These are phyloP conservation scores for Macadamia tetraphylla DNA, from an alignment of 164 flowering plant genomes.

Conservation along the genomic window DNA sequence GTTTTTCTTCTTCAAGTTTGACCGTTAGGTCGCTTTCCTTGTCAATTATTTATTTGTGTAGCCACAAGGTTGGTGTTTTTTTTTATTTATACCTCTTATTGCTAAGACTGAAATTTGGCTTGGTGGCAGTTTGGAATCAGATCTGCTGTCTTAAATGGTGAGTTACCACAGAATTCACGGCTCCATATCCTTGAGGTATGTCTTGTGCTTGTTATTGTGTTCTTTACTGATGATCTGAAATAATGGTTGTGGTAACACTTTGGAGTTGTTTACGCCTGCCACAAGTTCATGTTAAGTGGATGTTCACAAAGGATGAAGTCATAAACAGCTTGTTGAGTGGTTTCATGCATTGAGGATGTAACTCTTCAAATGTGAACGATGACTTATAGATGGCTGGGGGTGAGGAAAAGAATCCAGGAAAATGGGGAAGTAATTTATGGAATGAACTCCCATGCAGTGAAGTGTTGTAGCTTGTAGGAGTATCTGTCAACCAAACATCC, in stretches of 20 bases:
- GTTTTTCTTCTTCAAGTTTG: no score
- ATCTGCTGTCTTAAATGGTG: conserved; percentile 87
- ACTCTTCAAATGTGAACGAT: no score
- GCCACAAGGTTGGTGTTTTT: neutral
- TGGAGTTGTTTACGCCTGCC: neutral
- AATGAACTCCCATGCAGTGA: no score
- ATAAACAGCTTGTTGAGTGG: no score
- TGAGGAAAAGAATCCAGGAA: no score
- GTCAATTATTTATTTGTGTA: neutral
- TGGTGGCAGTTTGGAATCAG: conserved; percentile 77
- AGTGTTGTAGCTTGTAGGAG: no score
- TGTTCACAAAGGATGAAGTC: no score
- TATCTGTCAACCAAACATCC: no score
- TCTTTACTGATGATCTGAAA: neutral
- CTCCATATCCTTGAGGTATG: conserved; percentile 92
- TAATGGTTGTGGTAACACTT: neutral
- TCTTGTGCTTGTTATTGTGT: neutral
- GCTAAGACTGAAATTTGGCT: neutral
- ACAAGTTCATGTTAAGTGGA: no score
- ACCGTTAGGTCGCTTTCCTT: neutral
- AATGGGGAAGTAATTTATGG: no score
- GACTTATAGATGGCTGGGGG: no score
- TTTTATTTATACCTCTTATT: neutral
- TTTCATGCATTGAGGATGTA: no score
- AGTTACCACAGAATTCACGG: conserved; percentile 95